Base-by-base conservation (phyloP, 2,329 filamentous ascomycete genomes). In the Penicillium hesseltinei region DNA sequence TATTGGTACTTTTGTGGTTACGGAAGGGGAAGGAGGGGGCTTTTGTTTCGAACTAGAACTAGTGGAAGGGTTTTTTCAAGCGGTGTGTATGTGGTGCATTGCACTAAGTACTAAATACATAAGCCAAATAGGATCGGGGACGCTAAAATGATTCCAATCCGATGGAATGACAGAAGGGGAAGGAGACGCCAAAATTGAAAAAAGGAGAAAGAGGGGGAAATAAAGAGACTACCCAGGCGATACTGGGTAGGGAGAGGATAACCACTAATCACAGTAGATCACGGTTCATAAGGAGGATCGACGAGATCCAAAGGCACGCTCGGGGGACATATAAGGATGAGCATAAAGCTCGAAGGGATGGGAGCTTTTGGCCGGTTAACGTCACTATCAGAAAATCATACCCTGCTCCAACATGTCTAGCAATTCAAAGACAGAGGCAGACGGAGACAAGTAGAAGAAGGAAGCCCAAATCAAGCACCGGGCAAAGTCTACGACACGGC, bases 81-180 rank as follows among this genome's bases (percentile, higher is more conserved):
- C 17, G 25, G 42, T 44, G 25, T 27, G 9, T 44, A 13, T 43
- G 9, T 35, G 27, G 38, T 44, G 49, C 49, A 43, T 44, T 51
- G 39, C 52, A 57, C 39, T 56, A 40, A 42, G 29, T 51, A 61
- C 38, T 63, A 64, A 52, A 54, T 57, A 65, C 58, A 66, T 36
- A 59, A 62, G 50, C 56, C 56, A 56, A 49, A 57, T 39, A 25
- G 25, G 35, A 33, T n/a, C 27, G 8, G 49, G 17, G 53, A 58
- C 53, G 62, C 62, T 63, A 58, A 66, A 65, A 44, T 55, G 43
- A 51, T 33, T 46, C 55, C 51, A 56, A 50, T 42, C 43, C 51
- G 31, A 53, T 19, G 44, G n/a, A 8, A 36, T 21, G 10, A 46
- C 19, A 35, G 13, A 29, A 23, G 40, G 43, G 43, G 7, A 36